A percentile compares a stretch with the other conserved stretches of the same genome.
phyloP scores from a whole-genome alignment of 306 rosid species.

The Dryas alaskensis region DNA sequence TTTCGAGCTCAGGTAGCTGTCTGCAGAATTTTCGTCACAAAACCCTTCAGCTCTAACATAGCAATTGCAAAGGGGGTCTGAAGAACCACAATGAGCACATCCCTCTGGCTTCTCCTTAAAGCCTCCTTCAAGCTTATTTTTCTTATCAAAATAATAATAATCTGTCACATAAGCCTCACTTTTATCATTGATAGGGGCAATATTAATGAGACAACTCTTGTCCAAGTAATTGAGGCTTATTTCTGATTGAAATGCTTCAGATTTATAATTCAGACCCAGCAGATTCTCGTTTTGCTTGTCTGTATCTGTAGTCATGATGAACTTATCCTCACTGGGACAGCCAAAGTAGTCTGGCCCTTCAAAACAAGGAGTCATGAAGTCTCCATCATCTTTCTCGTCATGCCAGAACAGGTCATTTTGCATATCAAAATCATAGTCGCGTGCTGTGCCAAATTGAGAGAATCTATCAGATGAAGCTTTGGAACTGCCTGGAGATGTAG shows the following conservation, averaged over 20 bases:
- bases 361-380: slow-evolving; percentile 71
- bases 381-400: slow-evolving; percentile 64
- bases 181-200: slow-evolving; percentile 32
- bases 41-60: slow-evolving; percentile 40
- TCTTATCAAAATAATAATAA: slow-evolving; percentile 26
- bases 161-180: slow-evolving; percentile 28
- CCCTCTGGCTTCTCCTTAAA: slow-evolving; percentile 32
- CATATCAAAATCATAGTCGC: slow-evolving; percentile 78
- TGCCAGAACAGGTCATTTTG: slow-evolving; percentile 76
- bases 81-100: slow-evolving; percentile 25
- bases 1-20: slow-evolving; percentile 42
- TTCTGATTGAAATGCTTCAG: slow-evolving; percentile 28
- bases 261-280: slow-evolving; percentile 27
- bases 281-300: slow-evolving; percentile 37
- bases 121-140: slow-evolving; percentile 29
- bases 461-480: slow-evolving; percentile 67
- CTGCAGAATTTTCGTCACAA: slow-evolving; percentile 41
- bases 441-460: slow-evolving; percentile 92
- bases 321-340: slow-evolving; percentile 82
- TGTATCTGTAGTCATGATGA: slow-evolving; percentile 56
- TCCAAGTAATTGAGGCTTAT: slow-evolving; percentile 41
- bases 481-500: slow-evolving; percentile 59
- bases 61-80: slow-evolving; percentile 40
- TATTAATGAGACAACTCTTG: slow-evolving; percentile 46
- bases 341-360: slow-evolving; percentile 70